Conservation (phyloP, 2,329 filamentous ascomycete genomes). For the Trichoderma harzianum region DNA sequence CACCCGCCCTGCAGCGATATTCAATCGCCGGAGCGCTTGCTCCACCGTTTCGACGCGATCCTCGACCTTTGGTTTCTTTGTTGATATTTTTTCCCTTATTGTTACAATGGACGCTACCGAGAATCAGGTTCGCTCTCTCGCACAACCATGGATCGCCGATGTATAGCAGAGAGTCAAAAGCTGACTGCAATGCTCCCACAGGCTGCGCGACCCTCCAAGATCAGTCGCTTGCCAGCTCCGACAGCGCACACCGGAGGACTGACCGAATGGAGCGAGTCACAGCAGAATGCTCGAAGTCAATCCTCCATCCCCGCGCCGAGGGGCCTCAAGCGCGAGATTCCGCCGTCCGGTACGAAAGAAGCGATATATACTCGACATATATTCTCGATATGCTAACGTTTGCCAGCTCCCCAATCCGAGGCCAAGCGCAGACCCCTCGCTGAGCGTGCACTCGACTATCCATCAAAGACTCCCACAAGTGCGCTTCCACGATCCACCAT, state of each 20-base stretch:
- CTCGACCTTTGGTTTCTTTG: neutral
- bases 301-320: conserved; percentile 41
- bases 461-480: conserved; percentile 36
- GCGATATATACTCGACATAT: neutral
- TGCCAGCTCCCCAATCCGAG: conserved; percentile 50
- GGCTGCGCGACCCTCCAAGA: conserved; percentile 31
- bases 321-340: conserved; percentile 50
- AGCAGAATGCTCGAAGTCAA: conserved; percentile 54
- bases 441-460: conserved; percentile 53
- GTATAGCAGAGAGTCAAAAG: neutral
- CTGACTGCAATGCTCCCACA: conserved; percentile 15
- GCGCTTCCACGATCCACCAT: conserved; percentile 42
- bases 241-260: conserved; percentile 35
- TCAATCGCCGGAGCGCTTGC: neutral
- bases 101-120: conserved; percentile 34
- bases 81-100: neutral
- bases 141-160: neutral
- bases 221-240: conserved; percentile 33
- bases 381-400: neutral
- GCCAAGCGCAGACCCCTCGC: conserved; percentile 58
- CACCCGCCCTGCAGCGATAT: neutral
- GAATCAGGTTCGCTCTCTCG: conserved; percentile 28
- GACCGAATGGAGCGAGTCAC: conserved; percentile 57
- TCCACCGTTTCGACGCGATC: conserved; percentile 15
- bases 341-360: conserved; percentile 40